A percentile compares a stretch with the other conserved stretches of the same genome.
Evolutionary conservation across 257 asterid genomes (phyloP).

Genomic region (Parsonsia alboflavescens): DNA sequence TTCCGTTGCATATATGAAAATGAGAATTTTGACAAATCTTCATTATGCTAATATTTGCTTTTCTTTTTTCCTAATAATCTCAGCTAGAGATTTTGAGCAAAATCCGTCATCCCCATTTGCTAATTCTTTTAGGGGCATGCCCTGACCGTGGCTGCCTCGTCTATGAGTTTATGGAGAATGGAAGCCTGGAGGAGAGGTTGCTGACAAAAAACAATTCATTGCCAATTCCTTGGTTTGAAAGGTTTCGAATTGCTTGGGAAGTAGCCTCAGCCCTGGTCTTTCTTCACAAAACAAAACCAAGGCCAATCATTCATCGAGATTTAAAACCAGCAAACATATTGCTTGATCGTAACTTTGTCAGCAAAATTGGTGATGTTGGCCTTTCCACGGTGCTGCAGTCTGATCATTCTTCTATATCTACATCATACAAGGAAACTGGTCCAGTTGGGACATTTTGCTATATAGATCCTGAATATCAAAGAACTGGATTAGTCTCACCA

Average conservation of each 20-base stretch:
- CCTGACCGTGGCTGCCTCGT: conserved; percentile 70
- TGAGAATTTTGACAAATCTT: neutral
- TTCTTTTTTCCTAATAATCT: conserved; percentile 19
- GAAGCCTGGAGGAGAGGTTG: conserved; percentile 75
- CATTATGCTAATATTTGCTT: conserved; percentile 14
- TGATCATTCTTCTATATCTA: conserved; percentile 29
- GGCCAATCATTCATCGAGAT: conserved; percentile 78
- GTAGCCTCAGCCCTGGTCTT: conserved; percentile 81
- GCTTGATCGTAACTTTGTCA: conserved; percentile 66
- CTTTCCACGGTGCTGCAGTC: conserved; percentile 52
- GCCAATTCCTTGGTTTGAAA: conserved; percentile 70
- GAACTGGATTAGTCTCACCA: conserved; percentile 65
- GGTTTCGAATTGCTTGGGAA: conserved; percentile 81
- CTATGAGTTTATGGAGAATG: conserved; percentile 87
- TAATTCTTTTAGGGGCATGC: conserved; percentile 85
- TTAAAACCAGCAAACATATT: conserved; percentile 86
- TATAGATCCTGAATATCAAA: conserved; percentile 88
- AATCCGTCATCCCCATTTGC: conserved; percentile 79
- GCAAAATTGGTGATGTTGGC: conserved; percentile 90
- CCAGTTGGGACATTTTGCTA: conserved; percentile 75
- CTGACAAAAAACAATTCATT: conserved; percentile 42
- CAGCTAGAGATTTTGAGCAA: conserved; percentile 77
- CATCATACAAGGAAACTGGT: conserved; percentile 35
- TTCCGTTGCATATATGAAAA: neutral
- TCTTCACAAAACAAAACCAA: conserved; percentile 71